Percentiles rank a stretch among this genome's conserved stretches.
phyloP scores from a whole-genome alignment of 768 basidiomycete species.

The Naematelia aurantialba region DNA sequence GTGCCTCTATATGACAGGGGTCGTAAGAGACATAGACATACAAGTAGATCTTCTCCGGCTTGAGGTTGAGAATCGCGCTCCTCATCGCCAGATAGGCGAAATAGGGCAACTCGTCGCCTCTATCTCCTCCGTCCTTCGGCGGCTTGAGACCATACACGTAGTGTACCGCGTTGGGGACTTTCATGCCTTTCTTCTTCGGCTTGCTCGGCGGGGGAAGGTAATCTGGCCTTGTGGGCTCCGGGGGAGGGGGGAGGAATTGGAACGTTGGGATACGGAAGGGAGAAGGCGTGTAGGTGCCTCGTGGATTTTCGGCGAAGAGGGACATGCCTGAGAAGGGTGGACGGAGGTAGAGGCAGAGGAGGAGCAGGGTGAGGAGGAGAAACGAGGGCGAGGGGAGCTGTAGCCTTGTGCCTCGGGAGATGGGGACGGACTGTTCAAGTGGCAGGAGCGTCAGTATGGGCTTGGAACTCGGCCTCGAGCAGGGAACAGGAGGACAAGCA shows the following conservation, averaged over 20 bases:
- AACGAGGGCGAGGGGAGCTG: background rate
- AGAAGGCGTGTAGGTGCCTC: slow-evolving; percentile 14
- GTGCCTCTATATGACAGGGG: background rate
- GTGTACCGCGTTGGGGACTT: slow-evolving; percentile 48
- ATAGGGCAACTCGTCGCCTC: slow-evolving; percentile 49
- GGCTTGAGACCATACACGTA: slow-evolving; percentile 51
- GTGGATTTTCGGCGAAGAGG: background rate
- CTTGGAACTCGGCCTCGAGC: too few relatives aligned
- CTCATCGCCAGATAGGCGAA: slow-evolving; percentile 51
- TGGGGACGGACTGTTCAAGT: background rate
- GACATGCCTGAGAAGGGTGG: slow-evolving; percentile 2
- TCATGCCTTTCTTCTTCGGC: slow-evolving; percentile 34
- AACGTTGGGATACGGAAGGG: slow-evolving; percentile 25
- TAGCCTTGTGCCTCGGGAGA: background rate
- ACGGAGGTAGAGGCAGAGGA: slow-evolving; percentile 6
- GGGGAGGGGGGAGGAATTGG: slow-evolving; percentile 28
- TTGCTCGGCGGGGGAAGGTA: slow-evolving; percentile 30
- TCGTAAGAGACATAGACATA: slow-evolving; percentile 11
- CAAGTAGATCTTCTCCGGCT: slow-evolving; percentile 50
- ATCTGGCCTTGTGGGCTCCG: slow-evolving; percentile 15
- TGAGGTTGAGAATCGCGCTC: slow-evolving; percentile 48
- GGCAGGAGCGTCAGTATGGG: too few relatives aligned
- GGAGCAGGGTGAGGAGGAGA: background rate
- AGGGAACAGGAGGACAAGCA: too few relatives aligned
- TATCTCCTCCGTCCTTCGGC: slow-evolving; percentile 16